These are phyloP conservation scores for Pelagophyceae sp. DNA, from an alignment of 352 stramenopile species.

Conservation along the genomic window DNA sequence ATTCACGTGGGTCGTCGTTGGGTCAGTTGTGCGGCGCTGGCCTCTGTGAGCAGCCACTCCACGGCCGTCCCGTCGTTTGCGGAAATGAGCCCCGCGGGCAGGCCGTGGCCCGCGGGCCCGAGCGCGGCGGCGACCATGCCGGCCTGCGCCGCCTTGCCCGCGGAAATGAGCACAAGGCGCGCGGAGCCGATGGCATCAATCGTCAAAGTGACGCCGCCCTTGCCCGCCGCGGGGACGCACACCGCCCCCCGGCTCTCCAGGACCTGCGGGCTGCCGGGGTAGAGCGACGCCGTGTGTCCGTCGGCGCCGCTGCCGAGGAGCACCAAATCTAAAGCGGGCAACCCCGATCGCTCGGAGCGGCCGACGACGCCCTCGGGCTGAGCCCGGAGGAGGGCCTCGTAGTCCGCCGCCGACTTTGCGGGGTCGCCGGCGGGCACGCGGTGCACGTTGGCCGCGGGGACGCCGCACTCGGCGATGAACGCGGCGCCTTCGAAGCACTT, in stretches of 20 bases:
- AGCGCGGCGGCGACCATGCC: slow-evolving; percentile 1
- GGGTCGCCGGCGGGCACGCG: too few relatives aligned
- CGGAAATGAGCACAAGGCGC: slow-evolving; percentile 1
- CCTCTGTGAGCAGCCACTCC: slow-evolving; percentile 20
- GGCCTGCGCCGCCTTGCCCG: slow-evolving; percentile 9
- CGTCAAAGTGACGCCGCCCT: slow-evolving; percentile 16
- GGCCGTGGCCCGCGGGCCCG: not conserved
- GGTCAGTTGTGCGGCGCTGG: too few relatives aligned
- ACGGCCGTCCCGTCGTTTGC: not conserved
- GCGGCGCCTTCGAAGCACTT: not conserved
- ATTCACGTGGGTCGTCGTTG: too few relatives aligned
- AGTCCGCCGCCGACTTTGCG: not conserved
- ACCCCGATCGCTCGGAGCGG: not conserved
- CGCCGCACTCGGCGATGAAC: not conserved
- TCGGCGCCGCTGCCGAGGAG: slow-evolving; percentile 18
- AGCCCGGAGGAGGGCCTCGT: not conserved
- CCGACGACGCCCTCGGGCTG: not conserved
- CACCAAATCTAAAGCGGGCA: slow-evolving; percentile 3
- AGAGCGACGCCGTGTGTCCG: slow-evolving; percentile 15
- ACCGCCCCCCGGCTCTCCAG: not conserved
- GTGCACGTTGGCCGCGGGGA: not conserved
- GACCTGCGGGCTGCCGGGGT: not conserved
- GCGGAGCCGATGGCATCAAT: slow-evolving; percentile 9
- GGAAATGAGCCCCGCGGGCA: slow-evolving; percentile 10
- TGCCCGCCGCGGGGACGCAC: slow-evolving; percentile 13